Percentiles rank a stretch among this genome's conserved stretches.
phyloP scores from a whole-genome alignment of 257 asterid species.

The Nicotiana sylvestris region DNA sequence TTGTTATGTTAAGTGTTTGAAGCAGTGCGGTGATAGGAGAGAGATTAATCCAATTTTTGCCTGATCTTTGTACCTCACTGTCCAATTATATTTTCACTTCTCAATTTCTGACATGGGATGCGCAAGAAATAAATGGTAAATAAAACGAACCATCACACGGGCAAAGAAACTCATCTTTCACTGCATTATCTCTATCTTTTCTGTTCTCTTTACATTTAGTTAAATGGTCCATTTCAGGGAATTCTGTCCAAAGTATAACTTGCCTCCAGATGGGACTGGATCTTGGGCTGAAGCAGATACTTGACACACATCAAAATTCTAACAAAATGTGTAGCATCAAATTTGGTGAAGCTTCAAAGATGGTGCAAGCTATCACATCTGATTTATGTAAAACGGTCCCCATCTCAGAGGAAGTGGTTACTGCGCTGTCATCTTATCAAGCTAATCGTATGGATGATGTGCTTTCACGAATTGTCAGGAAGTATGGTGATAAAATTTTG shows the following conservation, averaged over 20 bases:
- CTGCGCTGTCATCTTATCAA: conserved; percentile 18
- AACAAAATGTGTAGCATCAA: conserved; percentile 41
- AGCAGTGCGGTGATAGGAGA: background rate
- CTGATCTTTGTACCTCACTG: background rate
- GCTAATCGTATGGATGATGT: conserved; percentile 31
- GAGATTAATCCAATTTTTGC: background rate
- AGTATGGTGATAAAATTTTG: conserved; percentile 66
- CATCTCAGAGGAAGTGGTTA: conserved; percentile 29
- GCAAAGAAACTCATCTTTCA: background rate
- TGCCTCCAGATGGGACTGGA: conserved; percentile 26
- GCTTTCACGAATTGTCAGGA: conserved; percentile 44
- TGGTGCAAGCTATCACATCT: conserved; percentile 41
- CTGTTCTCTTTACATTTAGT: background rate
- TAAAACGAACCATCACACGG: background rate
- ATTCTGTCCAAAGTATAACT: conserved; percentile 20
- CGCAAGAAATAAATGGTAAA: background rate
- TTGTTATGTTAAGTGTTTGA: background rate
- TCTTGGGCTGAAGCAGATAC: conserved; percentile 64
- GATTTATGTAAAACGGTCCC: conserved; percentile 30
- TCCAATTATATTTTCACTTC: background rate
- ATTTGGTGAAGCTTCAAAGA: conserved; percentile 50
- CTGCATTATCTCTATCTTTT: conserved; percentile 1
- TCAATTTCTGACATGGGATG: background rate
- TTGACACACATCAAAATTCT: conserved; percentile 36
- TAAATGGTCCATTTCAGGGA: conserved; percentile 44